These are phyloP conservation scores for Phaseolus lunatus DNA, from an alignment of 306 rosid species.

Conservation along the genomic window DNA sequence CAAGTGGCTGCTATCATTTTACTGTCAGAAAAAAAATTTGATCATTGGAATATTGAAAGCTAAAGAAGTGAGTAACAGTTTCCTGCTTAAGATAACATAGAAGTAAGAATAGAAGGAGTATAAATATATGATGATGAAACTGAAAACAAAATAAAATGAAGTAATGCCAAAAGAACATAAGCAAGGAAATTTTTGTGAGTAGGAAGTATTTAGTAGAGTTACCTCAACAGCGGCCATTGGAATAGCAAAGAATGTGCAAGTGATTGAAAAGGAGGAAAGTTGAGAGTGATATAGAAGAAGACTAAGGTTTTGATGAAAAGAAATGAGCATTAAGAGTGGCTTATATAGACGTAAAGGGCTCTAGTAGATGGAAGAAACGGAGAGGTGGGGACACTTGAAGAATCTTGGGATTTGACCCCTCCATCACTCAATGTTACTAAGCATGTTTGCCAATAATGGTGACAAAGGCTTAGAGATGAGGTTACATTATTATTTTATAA, in stretches of 20 bases:
- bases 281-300: slow-evolving; percentile 22
- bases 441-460: slow-evolving; percentile 61
- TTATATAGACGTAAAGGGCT: slow-evolving; percentile 55
- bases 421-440: slow-evolving; percentile 49
- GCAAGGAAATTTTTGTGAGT: too few relatives aligned
- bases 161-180: background rate
- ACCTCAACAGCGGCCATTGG: slow-evolving; percentile 84
- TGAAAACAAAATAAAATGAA: background rate
- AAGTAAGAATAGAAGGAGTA: background rate
- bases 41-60: background rate
- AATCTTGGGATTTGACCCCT: slow-evolving; percentile 77
- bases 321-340: slow-evolving; percentile 40
- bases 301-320: slow-evolving; percentile 44
- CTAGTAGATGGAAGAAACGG: slow-evolving; percentile 34
- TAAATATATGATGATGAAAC: background rate
- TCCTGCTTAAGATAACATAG: background rate
- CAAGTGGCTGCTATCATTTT: slow-evolving; percentile 3
- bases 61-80: background rate
- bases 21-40: background rate
- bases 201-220: background rate
- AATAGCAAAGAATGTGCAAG: slow-evolving; percentile 23
- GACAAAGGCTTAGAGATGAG: slow-evolving; percentile 51
- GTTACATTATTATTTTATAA: slow-evolving; percentile 40
- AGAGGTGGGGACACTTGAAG: slow-evolving; percentile 54
- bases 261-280: slow-evolving; percentile 26